phyloP scores from a whole-genome alignment of 2,329 filamentous ascomycete genomes.

The Fusarium sp. region DNA sequence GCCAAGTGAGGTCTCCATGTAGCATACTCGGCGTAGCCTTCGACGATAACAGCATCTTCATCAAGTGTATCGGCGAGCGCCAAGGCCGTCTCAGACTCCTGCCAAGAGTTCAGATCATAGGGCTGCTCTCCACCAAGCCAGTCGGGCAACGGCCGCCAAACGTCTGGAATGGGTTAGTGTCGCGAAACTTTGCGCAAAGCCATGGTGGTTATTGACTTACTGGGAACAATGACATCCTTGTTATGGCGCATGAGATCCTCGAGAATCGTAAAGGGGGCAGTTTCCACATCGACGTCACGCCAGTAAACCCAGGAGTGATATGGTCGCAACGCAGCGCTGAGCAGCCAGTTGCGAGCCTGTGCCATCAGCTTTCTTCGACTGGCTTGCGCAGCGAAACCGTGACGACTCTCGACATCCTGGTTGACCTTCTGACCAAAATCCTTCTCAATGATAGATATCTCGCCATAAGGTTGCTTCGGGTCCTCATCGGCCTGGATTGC shows the following conservation, averaged over 20 bases:
- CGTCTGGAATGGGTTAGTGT: constrained; percentile 69
- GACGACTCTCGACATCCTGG: constrained; percentile 96
- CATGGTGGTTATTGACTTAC: constrained; percentile 67
- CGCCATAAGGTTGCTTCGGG: constrained; percentile 85
- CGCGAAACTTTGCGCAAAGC: background rate
- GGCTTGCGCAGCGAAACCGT: constrained; percentile 97
- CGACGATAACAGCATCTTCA: constrained; percentile 98
- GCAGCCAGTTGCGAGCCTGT: constrained; percentile 94
- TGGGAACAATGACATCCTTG: constrained; percentile 98
- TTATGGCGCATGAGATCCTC: constrained; percentile 99
- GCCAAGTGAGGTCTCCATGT: constrained; percentile 98
- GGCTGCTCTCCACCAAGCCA: constrained; percentile 99
- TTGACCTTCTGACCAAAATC: constrained; percentile 98
- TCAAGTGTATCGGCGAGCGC: constrained; percentile 94
- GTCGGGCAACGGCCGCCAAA: constrained; percentile 98
- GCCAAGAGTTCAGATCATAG: constrained; percentile 99
- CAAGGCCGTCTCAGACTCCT: constrained; percentile 96
- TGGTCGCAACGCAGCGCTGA: constrained; percentile 91
- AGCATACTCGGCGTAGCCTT: constrained; percentile 98
- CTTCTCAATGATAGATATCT: constrained; percentile 98
- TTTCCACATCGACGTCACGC: constrained; percentile 98
- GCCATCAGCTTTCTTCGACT: constrained; percentile 96
- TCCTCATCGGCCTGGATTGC: constrained; percentile 84
- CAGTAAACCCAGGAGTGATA: constrained; percentile 99
- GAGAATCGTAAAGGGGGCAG: constrained; percentile 94